Evolutionary conservation across 805 yeast species (phyloP).

Genomic region (Metschnikowia kunwiensis): DNA sequence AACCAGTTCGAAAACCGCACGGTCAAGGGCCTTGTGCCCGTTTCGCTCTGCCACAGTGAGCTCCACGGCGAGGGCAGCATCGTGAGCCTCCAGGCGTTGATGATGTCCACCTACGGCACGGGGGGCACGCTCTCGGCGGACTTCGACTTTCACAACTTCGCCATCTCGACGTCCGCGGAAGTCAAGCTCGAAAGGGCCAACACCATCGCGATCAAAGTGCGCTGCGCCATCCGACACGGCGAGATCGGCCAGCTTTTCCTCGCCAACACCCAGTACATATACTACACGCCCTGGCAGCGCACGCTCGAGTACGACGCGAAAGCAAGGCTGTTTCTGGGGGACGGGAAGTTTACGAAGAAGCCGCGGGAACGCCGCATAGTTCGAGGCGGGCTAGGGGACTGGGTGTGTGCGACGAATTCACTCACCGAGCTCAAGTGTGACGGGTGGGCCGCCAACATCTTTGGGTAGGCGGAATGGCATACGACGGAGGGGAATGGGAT

Average conservation of each 20-base stretch:
- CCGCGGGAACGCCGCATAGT: conserved; percentile 10
- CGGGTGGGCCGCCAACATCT: not conserved
- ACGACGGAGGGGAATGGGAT: not conserved
- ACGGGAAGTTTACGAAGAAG: conserved; percentile 1
- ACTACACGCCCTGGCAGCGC: conserved; percentile 16
- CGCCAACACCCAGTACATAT: conserved; percentile 11
- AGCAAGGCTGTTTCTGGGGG: conserved; percentile 1
- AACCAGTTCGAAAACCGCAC: conserved; percentile 5
- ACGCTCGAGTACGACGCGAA: conserved; percentile 3
- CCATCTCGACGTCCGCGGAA: conserved; percentile 5
- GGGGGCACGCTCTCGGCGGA: conserved; percentile 9
- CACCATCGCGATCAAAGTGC: conserved; percentile 5
- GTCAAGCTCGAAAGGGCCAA: conserved; percentile 6
- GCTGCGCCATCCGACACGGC: conserved; percentile 14
- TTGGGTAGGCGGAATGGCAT: not conserved
- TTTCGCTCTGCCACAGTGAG: conserved; percentile 18
- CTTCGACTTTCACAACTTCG: conserved; percentile 1
- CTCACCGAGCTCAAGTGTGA: conserved; percentile 11
- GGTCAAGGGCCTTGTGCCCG: conserved; percentile 6
- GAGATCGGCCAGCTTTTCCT: conserved; percentile 19
- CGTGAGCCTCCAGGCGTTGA: conserved; percentile 11
- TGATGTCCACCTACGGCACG: not conserved
- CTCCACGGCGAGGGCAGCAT: conserved; percentile 17
- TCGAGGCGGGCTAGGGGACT: conserved; percentile 16
- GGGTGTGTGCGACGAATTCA: conserved; percentile 17